These are phyloP conservation scores for Globisporangium radiosum DNA, from an alignment of 352 stramenopile genomes.

Conservation along the genomic window DNA sequence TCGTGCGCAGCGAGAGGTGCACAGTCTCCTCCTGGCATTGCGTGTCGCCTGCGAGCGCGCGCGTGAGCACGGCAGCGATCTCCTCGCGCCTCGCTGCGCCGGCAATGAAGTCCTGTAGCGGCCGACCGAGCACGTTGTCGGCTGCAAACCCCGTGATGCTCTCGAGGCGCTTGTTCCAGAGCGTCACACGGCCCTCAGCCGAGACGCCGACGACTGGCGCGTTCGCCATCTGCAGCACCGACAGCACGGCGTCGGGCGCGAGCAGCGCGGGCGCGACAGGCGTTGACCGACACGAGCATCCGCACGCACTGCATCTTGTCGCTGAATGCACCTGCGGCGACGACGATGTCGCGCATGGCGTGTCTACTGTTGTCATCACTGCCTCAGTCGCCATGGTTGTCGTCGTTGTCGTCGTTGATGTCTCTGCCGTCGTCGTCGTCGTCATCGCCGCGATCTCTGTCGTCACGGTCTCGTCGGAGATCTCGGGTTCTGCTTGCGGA, in stretches of 20 bases:
- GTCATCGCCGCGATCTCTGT: background rate
- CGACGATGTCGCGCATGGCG: background rate
- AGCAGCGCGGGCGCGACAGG: background rate
- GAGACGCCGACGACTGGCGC: slow-evolving; percentile 57
- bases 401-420: too few relatives aligned
- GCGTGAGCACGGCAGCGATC: slow-evolving; percentile 19
- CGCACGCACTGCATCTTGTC: background rate
- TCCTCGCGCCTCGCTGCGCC: slow-evolving; percentile 24
- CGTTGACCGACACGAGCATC: background rate
- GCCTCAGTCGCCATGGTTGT: too few relatives aligned
- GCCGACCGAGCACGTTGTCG: slow-evolving; percentile 29
- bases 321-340: background rate
- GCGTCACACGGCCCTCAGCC: slow-evolving; percentile 36
- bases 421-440: background rate
- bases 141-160: slow-evolving; percentile 49
- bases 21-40: slow-evolving; percentile 17
- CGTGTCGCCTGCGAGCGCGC: slow-evolving; percentile 6
- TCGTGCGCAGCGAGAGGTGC: slow-evolving; percentile 40
- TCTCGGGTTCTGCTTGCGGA: too few relatives aligned
- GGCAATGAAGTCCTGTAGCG: slow-evolving; percentile 36
- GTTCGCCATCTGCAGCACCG: slow-evolving; percentile 58
- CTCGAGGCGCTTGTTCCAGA: slow-evolving; percentile 60
- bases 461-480: too few relatives aligned
- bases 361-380: background rate
- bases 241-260: slow-evolving; percentile 14